Percentiles rank a stretch among this genome's conserved stretches.
These are phyloP conservation scores for Podosphaera xanthii DNA, from an alignment of 2,329 filamentous ascomycete genomes.

Conservation along the genomic window DNA sequence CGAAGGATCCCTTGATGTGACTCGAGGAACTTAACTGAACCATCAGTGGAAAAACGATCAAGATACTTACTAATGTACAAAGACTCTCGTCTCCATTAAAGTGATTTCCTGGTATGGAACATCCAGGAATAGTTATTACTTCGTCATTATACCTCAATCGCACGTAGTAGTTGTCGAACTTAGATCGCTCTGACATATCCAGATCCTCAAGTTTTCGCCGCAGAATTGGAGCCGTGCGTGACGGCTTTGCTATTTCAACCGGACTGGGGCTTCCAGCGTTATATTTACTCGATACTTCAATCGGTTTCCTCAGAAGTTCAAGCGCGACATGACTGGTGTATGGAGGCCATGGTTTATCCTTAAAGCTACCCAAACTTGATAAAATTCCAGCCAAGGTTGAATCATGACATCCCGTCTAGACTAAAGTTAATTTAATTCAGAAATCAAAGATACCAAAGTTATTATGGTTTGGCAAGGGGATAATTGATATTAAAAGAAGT, in stretches of 20 bases:
- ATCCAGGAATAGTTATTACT: constrained; percentile 63
- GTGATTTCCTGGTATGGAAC: constrained; percentile 54
- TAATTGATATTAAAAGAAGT: not conserved
- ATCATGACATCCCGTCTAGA: constrained; percentile 59
- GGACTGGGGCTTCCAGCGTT: constrained; percentile 10
- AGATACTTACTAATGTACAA: constrained; percentile 48
- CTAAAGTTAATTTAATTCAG: not conserved
- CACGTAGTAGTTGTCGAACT: constrained; percentile 60
- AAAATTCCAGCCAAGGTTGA: constrained; percentile 71
- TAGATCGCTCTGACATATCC: constrained; percentile 29
- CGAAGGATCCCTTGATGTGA: not conserved
- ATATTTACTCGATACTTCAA: constrained; percentile 11
- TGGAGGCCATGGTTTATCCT: constrained; percentile 58
- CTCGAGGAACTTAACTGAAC: too few species aligned
- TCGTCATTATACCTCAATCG: constrained; percentile 78
- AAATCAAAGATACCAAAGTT: not conserved
- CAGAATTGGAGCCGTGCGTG: constrained; percentile 22
- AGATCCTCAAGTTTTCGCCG: constrained; percentile 36
- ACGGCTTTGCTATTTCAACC: constrained; percentile 10
- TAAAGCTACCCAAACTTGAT: constrained; percentile 56
- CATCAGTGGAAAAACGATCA: too few species aligned
- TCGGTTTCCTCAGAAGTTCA: constrained; percentile 53
- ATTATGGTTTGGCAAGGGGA: not conserved
- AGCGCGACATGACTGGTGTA: constrained; percentile 84
- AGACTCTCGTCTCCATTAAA: constrained; percentile 69